A percentile compares a stretch with the other conserved stretches of the same genome.
Conservation (phyloP, 2,329 filamentous ascomycete genomes). For the Falciphora oryzae region DNA sequence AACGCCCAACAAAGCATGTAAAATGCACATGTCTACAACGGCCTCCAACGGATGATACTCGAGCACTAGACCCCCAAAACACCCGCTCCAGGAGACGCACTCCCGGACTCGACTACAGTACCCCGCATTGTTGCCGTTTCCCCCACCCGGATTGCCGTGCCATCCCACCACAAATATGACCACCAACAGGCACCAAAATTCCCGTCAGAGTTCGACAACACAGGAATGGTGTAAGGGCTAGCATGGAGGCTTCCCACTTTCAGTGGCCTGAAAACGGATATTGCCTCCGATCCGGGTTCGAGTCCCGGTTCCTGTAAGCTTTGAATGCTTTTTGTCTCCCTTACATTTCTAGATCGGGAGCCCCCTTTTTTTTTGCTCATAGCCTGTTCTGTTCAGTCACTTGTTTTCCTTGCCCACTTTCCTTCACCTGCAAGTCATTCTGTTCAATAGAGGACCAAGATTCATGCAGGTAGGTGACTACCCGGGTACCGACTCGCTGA, state of each 20-base stretch:
- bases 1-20: too few relatives aligned
- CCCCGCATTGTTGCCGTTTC: too few relatives aligned
- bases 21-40: too few relatives aligned
- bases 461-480: too few relatives aligned
- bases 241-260: conserved; percentile 1
- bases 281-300: neutral
- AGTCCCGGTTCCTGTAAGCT: neutral
- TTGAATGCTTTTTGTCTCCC: neutral
- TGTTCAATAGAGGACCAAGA: too few relatives aligned
- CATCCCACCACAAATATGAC: neutral
- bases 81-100: too few relatives aligned
- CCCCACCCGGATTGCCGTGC: too few relatives aligned
- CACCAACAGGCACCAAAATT: neutral
- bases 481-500: too few relatives aligned
- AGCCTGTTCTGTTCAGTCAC: neutral
- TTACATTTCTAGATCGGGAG: neutral
- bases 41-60: too few relatives aligned
- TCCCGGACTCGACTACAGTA: too few relatives aligned
- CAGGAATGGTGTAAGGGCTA: conserved; percentile 1
- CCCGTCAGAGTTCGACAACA: neutral
- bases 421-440: too few relatives aligned
- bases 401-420: neutral
- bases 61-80: too few relatives aligned
- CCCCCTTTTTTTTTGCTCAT: neutral
- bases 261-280: conserved; percentile 1